A percentile compares a stretch with the other conserved stretches of the same genome.
Evolutionary conservation across 768 basidiomycete genomes (phyloP).

Genomic region (Scleroderma citrinum): DNA sequence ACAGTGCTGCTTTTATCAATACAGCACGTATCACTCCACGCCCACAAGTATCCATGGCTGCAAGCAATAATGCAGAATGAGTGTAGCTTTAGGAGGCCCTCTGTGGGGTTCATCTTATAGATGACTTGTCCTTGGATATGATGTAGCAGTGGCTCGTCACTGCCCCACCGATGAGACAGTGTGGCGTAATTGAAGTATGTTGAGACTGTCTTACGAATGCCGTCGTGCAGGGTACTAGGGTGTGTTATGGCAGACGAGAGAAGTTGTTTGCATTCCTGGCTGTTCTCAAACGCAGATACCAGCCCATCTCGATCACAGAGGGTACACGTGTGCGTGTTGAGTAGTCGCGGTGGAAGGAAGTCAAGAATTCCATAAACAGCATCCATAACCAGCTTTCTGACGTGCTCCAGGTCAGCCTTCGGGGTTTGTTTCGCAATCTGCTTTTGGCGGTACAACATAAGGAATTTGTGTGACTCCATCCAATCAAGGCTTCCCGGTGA

Average conservation of each 20-base stretch:
- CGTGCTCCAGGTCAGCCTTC: not conserved
- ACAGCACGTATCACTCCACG: no score
- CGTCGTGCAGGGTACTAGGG: not conserved
- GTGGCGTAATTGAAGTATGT: not conserved
- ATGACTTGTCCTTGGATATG: not conserved
- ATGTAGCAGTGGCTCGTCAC: not conserved
- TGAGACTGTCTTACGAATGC: not conserved
- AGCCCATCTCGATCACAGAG: not conserved
- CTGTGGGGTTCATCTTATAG: not conserved
- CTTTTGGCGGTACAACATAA: no score
- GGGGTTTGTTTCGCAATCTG: no score
- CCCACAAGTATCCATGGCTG: not conserved
- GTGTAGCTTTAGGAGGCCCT: conserved; percentile 1
- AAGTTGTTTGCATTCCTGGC: no score
- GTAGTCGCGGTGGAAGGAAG: not conserved
- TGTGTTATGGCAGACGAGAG: not conserved
- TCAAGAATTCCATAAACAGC: not conserved
- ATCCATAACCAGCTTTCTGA: not conserved
- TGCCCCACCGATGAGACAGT: conserved; percentile 3
- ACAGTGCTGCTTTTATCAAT: no score
- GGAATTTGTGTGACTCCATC: no score
- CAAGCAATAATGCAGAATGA: not conserved
- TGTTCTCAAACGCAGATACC: no score
- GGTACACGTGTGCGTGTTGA: not conserved
- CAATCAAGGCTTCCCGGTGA: no score